phyloP scores from a whole-genome alignment of 129 eudicot genomes.

The Erigeron canadensis region DNA sequence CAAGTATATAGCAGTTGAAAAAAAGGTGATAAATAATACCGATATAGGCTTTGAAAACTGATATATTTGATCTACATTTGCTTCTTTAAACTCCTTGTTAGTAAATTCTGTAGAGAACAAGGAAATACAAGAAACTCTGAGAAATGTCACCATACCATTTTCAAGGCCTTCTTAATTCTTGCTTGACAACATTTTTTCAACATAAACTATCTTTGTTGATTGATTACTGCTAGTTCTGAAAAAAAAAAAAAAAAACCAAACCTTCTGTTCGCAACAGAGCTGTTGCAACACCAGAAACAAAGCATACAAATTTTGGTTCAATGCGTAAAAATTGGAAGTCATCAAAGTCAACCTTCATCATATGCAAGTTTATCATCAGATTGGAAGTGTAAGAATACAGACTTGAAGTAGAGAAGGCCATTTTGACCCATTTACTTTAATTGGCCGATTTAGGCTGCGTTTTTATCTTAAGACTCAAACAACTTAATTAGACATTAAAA shows the following conservation, averaged over 20 bases:
- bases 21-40: conserved; percentile 39
- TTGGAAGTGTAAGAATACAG: not conserved
- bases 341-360: conserved; percentile 87
- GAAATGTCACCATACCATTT: not conserved
- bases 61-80: conserved; percentile 86
- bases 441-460: too few relatives aligned
- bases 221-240: not conserved
- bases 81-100: conserved; percentile 56
- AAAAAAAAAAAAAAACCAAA: conserved; percentile 18
- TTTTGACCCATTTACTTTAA: too few relatives aligned
- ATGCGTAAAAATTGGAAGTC: conserved; percentile 88
- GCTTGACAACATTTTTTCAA: not conserved
- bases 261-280: conserved; percentile 91
- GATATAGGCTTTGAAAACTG: conserved; percentile 88
- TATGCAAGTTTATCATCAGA: conserved; percentile 16
- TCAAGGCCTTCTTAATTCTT: too few relatives aligned
- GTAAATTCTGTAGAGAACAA: conserved; percentile 54
- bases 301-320: conserved; percentile 70
- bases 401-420: not conserved
- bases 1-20: not conserved
- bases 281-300: conserved; percentile 89
- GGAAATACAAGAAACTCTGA: not conserved
- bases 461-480: too few relatives aligned
- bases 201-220: not conserved
- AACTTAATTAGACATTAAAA: too few relatives aligned